phyloP scores from a whole-genome alignment of 768 basidiomycete genomes.

The Suillus discolor region DNA sequence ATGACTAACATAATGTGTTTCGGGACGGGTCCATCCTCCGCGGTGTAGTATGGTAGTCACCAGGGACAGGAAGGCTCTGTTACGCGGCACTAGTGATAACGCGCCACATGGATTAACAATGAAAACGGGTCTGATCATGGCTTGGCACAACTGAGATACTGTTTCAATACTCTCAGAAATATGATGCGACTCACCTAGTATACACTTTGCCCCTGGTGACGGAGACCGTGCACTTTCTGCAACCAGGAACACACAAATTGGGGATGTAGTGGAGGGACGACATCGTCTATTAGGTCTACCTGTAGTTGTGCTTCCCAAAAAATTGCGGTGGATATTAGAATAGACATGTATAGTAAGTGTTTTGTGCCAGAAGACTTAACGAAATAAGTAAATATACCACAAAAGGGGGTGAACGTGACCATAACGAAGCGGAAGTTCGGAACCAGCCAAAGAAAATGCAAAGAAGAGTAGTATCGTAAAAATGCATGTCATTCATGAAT shows the following conservation, averaged over 20 bases:
- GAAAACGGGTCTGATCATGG: background rate
- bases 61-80: background rate
- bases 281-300: background rate
- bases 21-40: background rate
- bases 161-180: background rate
- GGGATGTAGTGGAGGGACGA: background rate
- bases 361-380: constrained; percentile 1
- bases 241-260: constrained; percentile 1
- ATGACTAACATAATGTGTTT: background rate
- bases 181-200: background rate
- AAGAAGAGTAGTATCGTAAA: constrained; percentile 9
- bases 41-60: background rate
- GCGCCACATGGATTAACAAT: background rate
- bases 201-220: constrained; percentile 1
- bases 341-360: background rate
- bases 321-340: background rate
- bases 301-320: background rate
- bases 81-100: background rate
- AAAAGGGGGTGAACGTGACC: background rate
- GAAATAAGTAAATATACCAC: constrained; percentile 3
- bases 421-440: background rate
- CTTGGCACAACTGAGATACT: background rate
- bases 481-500: constrained; percentile 1
- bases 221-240: background rate
- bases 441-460: constrained; percentile 10